Evolutionary conservation across 768 basidiomycete species (phyloP).

Genomic region (Gyrodon lividus): DNA sequence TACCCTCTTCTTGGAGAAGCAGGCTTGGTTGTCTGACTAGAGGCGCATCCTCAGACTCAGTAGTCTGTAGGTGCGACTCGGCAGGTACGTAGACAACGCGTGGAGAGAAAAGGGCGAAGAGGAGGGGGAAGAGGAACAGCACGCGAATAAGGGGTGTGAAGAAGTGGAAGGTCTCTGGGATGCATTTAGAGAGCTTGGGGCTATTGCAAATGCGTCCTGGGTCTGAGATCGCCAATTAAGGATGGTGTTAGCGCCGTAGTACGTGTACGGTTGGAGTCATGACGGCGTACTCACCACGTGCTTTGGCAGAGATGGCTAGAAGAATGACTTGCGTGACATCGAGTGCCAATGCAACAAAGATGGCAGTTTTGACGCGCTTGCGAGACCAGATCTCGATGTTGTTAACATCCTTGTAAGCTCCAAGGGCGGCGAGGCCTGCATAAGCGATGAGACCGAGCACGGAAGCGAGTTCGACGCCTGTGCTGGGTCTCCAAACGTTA

Average conservation of each 20-base stretch:
- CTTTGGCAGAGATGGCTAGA: slow-evolving; percentile 39
- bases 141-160: slow-evolving; percentile 64
- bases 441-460: slow-evolving; percentile 69
- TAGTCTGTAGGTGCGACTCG: slow-evolving; percentile 16
- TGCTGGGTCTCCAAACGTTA: slow-evolving; percentile 60
- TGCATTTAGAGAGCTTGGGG: slow-evolving; percentile 26
- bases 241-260: background rate
- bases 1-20: slow-evolving; percentile 51
- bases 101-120: slow-evolving; percentile 62
- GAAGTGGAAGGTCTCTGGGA: slow-evolving; percentile 45
- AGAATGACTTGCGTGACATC: slow-evolving; percentile 63
- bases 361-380: slow-evolving; percentile 53
- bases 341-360: slow-evolving; percentile 52
- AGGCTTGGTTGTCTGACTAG: slow-evolving; percentile 44
- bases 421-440: slow-evolving; percentile 68
- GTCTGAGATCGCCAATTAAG: slow-evolving; percentile 9
- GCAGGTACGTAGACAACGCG: slow-evolving; percentile 55
- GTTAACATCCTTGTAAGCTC: slow-evolving; percentile 76
- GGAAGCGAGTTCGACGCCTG: slow-evolving; percentile 67
- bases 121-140: slow-evolving; percentile 57
- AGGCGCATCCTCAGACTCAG: slow-evolving; percentile 23
- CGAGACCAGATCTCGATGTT: slow-evolving; percentile 68
- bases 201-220: slow-evolving; percentile 17
- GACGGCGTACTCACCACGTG: slow-evolving; percentile 34
- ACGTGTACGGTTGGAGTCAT: slow-evolving; percentile 10